Evolutionary conservation across 2,329 filamentous ascomycete genomes (phyloP), one percentile per base, ranked within the genome.

Genomic region (Colletotrichum sp.): DNA sequence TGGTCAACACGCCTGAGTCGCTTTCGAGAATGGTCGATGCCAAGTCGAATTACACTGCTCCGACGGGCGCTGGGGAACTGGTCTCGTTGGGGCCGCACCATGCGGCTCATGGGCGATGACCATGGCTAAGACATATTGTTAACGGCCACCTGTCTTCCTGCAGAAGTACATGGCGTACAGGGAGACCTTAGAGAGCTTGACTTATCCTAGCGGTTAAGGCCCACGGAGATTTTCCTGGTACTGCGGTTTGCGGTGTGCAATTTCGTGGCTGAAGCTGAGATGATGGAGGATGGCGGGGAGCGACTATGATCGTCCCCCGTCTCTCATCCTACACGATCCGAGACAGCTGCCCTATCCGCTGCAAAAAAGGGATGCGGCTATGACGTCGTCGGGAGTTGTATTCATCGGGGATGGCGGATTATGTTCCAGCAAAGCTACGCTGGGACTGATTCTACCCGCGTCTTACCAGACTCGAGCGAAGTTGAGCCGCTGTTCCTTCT

Each of bases 261-360:
- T 74, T 52, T 52, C 30, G 60, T 66, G 52, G 67, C 72, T 71
- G 67, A 48, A 71, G 48, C 28, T 74, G 60, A 60, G 67, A 13
- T 48, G 36, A 9, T 52, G 34, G 21, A 48, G 28, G 34, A 52
- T 38, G 68, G 61, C 36, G 36, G 67, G 26, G 66, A 48, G 24
- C 60, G 18, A 65, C 28, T 7, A 55, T 18, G 71, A 58, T 71
- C 26, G 66, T 16, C 57, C n/a, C 30, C 58, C 43, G 34, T 65
- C 71, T 48, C 32, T 34, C 43, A 32, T 64, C 32, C 24, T 43
- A 38, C 43, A 63, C 16, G 30, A 64, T 71, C 32, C 32, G 67
- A 74, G 71, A 74, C 71, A 71, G 28, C 52, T 32, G 32, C 26
- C 32, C 38, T 28, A 48, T 28, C 67, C 26, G 34, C 34, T 28